Evolutionary conservation across 2,329 filamentous ascomycete species (phyloP).

Genomic region (Ophiostoma angusticollis): DNA sequence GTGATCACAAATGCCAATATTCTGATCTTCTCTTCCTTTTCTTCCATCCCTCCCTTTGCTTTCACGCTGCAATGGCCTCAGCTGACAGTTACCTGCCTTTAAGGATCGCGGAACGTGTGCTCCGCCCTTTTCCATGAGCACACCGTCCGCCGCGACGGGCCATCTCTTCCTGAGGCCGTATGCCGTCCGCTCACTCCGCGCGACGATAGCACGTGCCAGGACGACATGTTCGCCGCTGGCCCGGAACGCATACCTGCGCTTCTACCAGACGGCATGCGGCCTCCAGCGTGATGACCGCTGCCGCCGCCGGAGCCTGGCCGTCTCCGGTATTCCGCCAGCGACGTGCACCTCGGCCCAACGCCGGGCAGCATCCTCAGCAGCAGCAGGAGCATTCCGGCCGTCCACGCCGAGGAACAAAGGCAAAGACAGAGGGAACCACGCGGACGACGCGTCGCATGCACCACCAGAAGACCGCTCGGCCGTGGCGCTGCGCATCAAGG

Average conservation of each 20-base stretch:
- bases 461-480: slow-evolving; percentile 11
- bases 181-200: slow-evolving; percentile 27
- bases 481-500: slow-evolving; percentile 30
- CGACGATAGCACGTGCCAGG: not conserved
- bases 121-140: not conserved
- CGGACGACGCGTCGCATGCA: no score
- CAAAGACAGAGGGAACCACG: not conserved
- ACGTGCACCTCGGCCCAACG: not conserved
- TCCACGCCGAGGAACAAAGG: no score
- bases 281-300: not conserved
- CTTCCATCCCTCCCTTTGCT: not conserved
- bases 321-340: no score
- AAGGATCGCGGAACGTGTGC: no score
- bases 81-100: no score
- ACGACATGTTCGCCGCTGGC: slow-evolving; percentile 14
- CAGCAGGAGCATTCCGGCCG: no score
- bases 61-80: not conserved
- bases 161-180: slow-evolving; percentile 45
- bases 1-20: slow-evolving; percentile 40
- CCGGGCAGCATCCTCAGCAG: no score
- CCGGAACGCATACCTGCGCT: slow-evolving; percentile 32
- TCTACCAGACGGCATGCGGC: slow-evolving; percentile 26
- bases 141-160: slow-evolving; percentile 13
- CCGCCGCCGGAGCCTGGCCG: no score
- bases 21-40: slow-evolving; percentile 16